These are phyloP conservation scores for Mucor circinelloides DNA, from an alignment of 371 early-diverging fungal genomes.

Conservation along the genomic window DNA sequence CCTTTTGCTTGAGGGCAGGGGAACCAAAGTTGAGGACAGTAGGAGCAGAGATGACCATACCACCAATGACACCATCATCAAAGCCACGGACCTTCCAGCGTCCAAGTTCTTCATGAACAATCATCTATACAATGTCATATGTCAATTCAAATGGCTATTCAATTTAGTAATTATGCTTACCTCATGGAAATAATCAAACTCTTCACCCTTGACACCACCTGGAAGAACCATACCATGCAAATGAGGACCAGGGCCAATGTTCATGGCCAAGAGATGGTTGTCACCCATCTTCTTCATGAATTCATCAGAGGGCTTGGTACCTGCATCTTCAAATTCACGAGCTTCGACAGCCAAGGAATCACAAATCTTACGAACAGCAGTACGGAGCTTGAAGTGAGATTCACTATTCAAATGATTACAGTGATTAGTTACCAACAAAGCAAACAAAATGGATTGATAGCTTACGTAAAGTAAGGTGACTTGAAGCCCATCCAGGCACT, in stretches of 20 bases:
- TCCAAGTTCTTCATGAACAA: slow-evolving; percentile 77
- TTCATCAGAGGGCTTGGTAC: slow-evolving; percentile 50
- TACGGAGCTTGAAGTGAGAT: slow-evolving; percentile 55
- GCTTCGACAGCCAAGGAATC: slow-evolving; percentile 49
- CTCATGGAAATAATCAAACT: slow-evolving; percentile 76
- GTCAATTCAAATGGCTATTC: neutral
- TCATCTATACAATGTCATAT: slow-evolving; percentile 63
- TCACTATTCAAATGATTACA: slow-evolving; percentile 28
- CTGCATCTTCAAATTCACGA: slow-evolving; percentile 41
- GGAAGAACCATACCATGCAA: slow-evolving; percentile 38
- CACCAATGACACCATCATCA: slow-evolving; percentile 52
- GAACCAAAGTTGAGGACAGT: slow-evolving; percentile 60
- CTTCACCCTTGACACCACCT: slow-evolving; percentile 54
- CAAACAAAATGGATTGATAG: no score
- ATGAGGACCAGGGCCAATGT: slow-evolving; percentile 47
- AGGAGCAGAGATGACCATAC: slow-evolving; percentile 60
- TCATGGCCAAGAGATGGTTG: slow-evolving; percentile 28
- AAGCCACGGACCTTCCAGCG: slow-evolving; percentile 55
- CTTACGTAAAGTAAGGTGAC: slow-evolving; percentile 56
- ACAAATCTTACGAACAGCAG: slow-evolving; percentile 37
- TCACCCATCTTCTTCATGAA: slow-evolving; percentile 53
- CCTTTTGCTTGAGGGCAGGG: slow-evolving; percentile 44
- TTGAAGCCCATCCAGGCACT: slow-evolving; percentile 54
- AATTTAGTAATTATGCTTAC: slow-evolving; percentile 11
- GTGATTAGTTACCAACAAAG: neutral